Percentiles rank a stretch among this genome's conserved stretches.
Evolutionary conservation across 2,329 filamentous ascomycete genomes (phyloP).

Genomic region (Xylaria sp.): DNA sequence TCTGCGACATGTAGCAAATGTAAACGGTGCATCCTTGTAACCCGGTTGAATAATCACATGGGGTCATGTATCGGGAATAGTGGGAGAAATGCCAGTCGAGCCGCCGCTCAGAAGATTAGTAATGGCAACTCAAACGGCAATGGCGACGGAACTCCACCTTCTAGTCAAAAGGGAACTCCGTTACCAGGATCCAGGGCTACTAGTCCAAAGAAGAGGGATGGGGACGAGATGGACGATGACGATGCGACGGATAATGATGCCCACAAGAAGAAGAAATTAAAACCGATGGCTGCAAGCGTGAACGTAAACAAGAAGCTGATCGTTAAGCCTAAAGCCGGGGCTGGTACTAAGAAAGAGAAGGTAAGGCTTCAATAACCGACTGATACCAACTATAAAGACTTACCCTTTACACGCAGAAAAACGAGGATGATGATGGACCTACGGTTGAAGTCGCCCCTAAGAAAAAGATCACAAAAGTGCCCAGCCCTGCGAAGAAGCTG

Average conservation of each 20-base stretch:
- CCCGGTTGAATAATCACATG: slow-evolving; percentile 74
- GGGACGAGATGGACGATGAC: slow-evolving; percentile 64
- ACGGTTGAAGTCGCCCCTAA: slow-evolving; percentile 56
- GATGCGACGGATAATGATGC: slow-evolving; percentile 62
- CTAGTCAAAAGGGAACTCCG: slow-evolving; percentile 71
- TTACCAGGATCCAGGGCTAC: slow-evolving; percentile 62
- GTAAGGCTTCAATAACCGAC: slow-evolving; percentile 61
- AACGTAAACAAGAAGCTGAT: slow-evolving; percentile 66
- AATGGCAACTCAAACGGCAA: slow-evolving; percentile 61
- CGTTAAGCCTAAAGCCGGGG: slow-evolving; percentile 60
- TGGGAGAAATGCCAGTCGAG: slow-evolving; percentile 69
- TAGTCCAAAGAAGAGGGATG: slow-evolving; percentile 68
- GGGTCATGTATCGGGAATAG: slow-evolving; percentile 74
- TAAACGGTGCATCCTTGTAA: slow-evolving; percentile 72
- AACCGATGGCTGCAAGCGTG: slow-evolving; percentile 53
- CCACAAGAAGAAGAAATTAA: slow-evolving; percentile 69
- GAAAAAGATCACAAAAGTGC: slow-evolving; percentile 55
- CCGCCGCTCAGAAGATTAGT: slow-evolving; percentile 71
- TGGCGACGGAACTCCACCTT: slow-evolving; percentile 67
- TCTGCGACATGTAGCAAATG: slow-evolving; percentile 75
- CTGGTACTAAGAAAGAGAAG: slow-evolving; percentile 64
- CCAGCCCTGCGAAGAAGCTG: slow-evolving; percentile 58
- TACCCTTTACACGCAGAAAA: slow-evolving; percentile 40
- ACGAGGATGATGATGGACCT: slow-evolving; percentile 52
- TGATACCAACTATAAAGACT: slow-evolving; percentile 59